A percentile compares a stretch with the other conserved stretches of the same genome.
These are phyloP conservation scores for Botrytis galanthina DNA, from an alignment of 2,329 filamentous ascomycete species.

Conservation along the genomic window DNA sequence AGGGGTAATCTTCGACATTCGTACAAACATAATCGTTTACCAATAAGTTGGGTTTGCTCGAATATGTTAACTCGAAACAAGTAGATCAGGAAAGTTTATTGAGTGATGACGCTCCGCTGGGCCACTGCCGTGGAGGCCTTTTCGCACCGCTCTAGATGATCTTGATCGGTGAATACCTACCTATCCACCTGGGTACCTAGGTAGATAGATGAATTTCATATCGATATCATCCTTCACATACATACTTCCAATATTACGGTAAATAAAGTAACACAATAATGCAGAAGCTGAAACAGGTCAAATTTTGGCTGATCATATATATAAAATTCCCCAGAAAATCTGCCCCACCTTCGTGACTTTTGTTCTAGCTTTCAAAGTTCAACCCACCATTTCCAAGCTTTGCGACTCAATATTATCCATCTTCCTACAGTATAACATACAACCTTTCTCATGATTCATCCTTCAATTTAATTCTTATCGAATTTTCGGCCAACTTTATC, in stretches of 20 bases:
- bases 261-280: background rate
- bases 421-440: background rate
- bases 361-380: slow-evolving; percentile 15
- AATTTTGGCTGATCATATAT: slow-evolving; percentile 1
- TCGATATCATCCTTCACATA: background rate
- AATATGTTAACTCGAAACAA: background rate
- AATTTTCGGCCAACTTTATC: background rate
- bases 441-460: background rate
- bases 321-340: slow-evolving; percentile 16
- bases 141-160: background rate
- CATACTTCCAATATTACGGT: background rate
- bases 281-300: background rate
- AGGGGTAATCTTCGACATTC: background rate
- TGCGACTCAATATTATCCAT: slow-evolving; percentile 5
- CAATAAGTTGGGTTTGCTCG: background rate
- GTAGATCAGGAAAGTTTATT: background rate
- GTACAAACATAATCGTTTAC: background rate
- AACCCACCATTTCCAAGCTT: slow-evolving; percentile 15
- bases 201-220: background rate
- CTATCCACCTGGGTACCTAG: background rate
- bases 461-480: slow-evolving; percentile 5
- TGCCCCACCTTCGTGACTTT: slow-evolving; percentile 21
- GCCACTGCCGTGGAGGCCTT: background rate
- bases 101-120: background rate
- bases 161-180: background rate